These are phyloP conservation scores for Cutaneotrichosporon sp. DNA, from an alignment of 1,284 basidiomycete genomes.

Conservation along the genomic window DNA sequence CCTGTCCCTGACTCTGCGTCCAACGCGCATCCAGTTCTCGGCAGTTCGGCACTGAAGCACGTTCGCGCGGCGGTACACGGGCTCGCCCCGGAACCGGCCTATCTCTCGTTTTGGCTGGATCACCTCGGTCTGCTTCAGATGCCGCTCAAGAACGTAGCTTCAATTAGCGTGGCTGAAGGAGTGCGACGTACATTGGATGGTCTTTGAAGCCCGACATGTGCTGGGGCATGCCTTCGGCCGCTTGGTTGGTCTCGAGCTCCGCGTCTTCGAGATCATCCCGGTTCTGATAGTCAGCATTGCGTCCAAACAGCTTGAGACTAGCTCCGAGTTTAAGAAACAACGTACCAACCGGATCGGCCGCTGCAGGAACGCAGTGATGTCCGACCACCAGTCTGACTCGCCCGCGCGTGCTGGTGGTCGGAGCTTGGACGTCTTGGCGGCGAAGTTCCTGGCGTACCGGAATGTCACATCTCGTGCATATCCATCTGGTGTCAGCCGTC, in stretches of 20 bases:
- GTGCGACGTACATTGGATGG: conserved; percentile 69
- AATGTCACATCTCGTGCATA: conserved; percentile 55
- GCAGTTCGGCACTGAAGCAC: conserved; percentile 81
- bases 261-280: conserved; percentile 91
- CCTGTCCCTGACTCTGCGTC: conserved; percentile 66
- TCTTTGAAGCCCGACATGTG: conserved; percentile 90
- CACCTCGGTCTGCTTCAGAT: conserved; percentile 82
- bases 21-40: conserved; percentile 92
- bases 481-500: conserved; percentile 48
- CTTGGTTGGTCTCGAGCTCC: conserved; percentile 73
- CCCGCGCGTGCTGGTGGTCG: conserved; percentile 62
- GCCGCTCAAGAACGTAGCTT: conserved; percentile 85
- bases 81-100: conserved; percentile 86
- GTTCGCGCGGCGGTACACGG: conserved; percentile 81
- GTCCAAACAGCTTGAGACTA: too few species aligned
- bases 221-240: conserved; percentile 89
- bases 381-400: conserved; percentile 79
- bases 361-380: conserved; percentile 59
- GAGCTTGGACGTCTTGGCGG: conserved; percentile 73
- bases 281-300: conserved; percentile 57
- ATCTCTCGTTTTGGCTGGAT: conserved; percentile 78
- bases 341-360: conserved; percentile 74
- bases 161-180: too few species aligned
- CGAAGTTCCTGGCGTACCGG: conserved; percentile 68
- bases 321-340: too few species aligned